These are phyloP conservation scores for Ceratocystis variospora DNA, from an alignment of 2,329 filamentous ascomycete genomes.

Conservation along the genomic window DNA sequence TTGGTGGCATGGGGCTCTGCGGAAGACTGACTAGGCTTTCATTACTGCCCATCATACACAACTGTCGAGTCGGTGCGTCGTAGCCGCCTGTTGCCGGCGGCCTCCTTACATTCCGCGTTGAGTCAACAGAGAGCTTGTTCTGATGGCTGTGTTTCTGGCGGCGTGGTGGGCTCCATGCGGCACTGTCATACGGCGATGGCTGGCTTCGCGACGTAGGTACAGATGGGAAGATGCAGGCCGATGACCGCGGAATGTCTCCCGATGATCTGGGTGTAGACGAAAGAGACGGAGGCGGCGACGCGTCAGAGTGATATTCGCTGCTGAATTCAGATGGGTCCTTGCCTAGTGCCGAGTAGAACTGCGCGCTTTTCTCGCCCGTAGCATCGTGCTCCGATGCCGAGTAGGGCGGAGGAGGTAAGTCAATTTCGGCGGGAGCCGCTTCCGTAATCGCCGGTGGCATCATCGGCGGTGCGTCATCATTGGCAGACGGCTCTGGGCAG, in stretches of 20 bases:
- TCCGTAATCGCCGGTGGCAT: not conserved
- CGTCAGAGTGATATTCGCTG: conserved; percentile 3
- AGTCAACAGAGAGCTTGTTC: not conserved
- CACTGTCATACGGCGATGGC: conserved; percentile 12
- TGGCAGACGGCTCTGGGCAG: conserved; percentile 6
- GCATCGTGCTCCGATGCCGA: not conserved
- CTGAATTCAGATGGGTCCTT: conserved; percentile 1
- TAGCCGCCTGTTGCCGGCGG: not conserved
- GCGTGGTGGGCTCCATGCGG: not conserved
- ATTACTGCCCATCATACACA: conserved; percentile 1
- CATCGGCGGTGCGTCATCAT: not conserved
- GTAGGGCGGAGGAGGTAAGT: not conserved
- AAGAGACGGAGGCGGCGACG: not conserved
- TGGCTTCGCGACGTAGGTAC: not conserved
- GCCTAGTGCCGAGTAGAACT: not conserved
- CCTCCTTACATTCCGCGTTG: not conserved
- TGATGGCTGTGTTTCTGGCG: not conserved
- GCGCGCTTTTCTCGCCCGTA: not conserved
- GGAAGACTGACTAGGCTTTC: conserved; percentile 34
- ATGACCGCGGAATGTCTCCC: conserved; percentile 8
- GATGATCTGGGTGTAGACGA: conserved; percentile 14
- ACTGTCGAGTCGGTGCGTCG: not conserved
- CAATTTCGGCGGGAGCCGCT: not conserved
- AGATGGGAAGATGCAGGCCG: conserved; percentile 8
- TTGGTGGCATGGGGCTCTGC: conserved; percentile 36